phyloP scores from a whole-genome alignment of 169 alveolate species.

The Plasmodium blacklocki region DNA sequence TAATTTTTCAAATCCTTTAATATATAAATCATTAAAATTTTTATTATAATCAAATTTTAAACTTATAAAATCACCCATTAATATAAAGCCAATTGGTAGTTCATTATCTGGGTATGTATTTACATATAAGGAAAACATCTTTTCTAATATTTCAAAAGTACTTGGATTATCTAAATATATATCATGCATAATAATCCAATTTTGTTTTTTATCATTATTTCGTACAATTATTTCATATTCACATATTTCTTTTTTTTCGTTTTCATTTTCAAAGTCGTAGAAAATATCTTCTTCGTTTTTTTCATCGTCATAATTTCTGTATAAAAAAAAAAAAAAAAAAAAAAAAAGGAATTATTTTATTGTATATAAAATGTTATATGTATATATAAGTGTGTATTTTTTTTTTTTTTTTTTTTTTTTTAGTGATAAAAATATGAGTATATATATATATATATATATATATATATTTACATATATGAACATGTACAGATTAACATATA shows the following conservation, averaged over 20 bases:
- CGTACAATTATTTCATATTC: slow-evolving; percentile 59
- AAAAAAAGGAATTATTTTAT: too few relatives aligned
- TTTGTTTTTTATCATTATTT: slow-evolving; percentile 32
- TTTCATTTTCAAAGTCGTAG: slow-evolving; percentile 64
- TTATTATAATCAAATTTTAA: slow-evolving; percentile 59
- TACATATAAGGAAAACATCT: slow-evolving; percentile 57
- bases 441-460: not conserved
- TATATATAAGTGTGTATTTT: not conserved
- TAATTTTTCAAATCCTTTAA: slow-evolving; percentile 74
- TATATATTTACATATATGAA: not conserved
- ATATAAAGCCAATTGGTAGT: slow-evolving; percentile 81
- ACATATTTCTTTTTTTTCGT: slow-evolving; percentile 30
- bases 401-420: too few relatives aligned
- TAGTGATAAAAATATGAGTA: too few relatives aligned
- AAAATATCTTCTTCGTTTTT: slow-evolving; percentile 53
- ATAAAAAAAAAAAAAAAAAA: not conserved
- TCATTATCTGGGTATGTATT: slow-evolving; percentile 78
- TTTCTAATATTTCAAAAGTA: slow-evolving; percentile 47
- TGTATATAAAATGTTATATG: not conserved
- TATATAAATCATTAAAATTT: slow-evolving; percentile 39
- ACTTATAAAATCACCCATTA: slow-evolving; percentile 84
- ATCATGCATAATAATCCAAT: slow-evolving; percentile 69
- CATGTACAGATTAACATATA: not conserved
- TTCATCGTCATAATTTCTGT: slow-evolving; percentile 57
- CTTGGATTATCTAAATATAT: slow-evolving; percentile 49